Base-by-base conservation (phyloP, 495 filamentous ascomycete species). In the Elaphomyces granulatus region DNA sequence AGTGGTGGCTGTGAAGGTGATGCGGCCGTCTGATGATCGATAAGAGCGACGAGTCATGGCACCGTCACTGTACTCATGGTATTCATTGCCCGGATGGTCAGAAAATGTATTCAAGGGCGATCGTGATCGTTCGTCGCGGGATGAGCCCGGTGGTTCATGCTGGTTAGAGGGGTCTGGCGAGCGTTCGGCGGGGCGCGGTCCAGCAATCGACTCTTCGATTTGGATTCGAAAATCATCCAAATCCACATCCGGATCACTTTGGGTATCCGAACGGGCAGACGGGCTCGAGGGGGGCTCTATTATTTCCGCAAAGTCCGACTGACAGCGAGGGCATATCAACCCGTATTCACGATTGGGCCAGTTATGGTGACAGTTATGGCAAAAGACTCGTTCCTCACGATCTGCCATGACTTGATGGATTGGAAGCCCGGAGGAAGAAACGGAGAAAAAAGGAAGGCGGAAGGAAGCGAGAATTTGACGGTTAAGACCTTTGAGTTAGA, bases 231-330 rank as follows among this genome's bases (percentile, higher is more conserved):
- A 28, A 28, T 28, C 23, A 28, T 28, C 12, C 23, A 28, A 12
- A 12, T 28, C 23, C 6, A 12, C 6, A 6, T 28, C 23, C 6
- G 6, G 23, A 12, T 6, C 23, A 6, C 23, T 28, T 12, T 28
- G 23, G 6, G 23, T 6, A 28, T 12, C 12, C 30, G n/a, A 44
- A 20, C n/a, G 15, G 8, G 39, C 32, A 14, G 12, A 18, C 9
- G 18, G 15, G 21, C 15, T 18, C 1, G 15, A 9, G 16, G 48
- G 56, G 23, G 12, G 23, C 23, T 6, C 21, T 54, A 65, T 87
- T 43, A 94, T 88, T 61, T 98, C 85, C 4, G 74, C 81, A 53
- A 82, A 77, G 4, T 92, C 82, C n/a, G 74, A 72, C 9, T 66
- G 43, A 52, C 90, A 98, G 6, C 59, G 51, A n/a, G 87, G 87